Evolutionary conservation across 148 eudicot species (phyloP).

Genomic region (Spergularia bocconei): DNA sequence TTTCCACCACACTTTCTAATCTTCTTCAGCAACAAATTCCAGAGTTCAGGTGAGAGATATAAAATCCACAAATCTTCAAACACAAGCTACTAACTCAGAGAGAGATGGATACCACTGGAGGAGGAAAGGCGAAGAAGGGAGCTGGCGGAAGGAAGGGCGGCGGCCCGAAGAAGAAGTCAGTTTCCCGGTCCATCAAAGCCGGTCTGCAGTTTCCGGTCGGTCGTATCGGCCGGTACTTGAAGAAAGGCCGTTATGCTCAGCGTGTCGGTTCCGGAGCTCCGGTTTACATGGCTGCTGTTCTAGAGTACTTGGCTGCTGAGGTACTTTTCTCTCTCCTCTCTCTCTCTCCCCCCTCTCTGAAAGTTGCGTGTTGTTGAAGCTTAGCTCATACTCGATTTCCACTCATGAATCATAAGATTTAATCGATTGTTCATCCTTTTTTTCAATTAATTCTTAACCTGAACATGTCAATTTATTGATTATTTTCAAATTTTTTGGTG

Average conservation of each 20-base stretch:
- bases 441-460: too few relatives aligned
- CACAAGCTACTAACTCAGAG: background rate
- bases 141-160: constrained; percentile 61
- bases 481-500: too few relatives aligned
- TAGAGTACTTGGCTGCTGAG: constrained; percentile 77
- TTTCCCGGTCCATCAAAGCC: constrained; percentile 57
- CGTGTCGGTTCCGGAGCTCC: constrained; percentile 79
- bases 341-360: background rate
- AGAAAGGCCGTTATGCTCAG: constrained; percentile 62
- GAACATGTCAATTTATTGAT: too few relatives aligned
- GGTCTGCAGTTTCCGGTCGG: constrained; percentile 81
- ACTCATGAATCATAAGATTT: too few relatives aligned
- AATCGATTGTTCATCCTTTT: too few relatives aligned
- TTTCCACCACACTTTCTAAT: background rate
- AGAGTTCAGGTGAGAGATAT: background rate
- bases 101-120: constrained; percentile 42
- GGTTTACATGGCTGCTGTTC: constrained; percentile 68
- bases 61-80: background rate
- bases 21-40: background rate
- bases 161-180: constrained; percentile 62
- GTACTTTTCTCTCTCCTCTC: constrained; percentile 18
- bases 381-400: too few relatives aligned
- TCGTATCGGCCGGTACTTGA: constrained; percentile 59
- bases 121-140: constrained; percentile 60
- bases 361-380: too few relatives aligned